A percentile compares a stretch with the other conserved stretches of the same genome.
Evolutionary conservation across 768 basidiomycete species (phyloP).

Genomic region (Tremella yokohamensis): DNA sequence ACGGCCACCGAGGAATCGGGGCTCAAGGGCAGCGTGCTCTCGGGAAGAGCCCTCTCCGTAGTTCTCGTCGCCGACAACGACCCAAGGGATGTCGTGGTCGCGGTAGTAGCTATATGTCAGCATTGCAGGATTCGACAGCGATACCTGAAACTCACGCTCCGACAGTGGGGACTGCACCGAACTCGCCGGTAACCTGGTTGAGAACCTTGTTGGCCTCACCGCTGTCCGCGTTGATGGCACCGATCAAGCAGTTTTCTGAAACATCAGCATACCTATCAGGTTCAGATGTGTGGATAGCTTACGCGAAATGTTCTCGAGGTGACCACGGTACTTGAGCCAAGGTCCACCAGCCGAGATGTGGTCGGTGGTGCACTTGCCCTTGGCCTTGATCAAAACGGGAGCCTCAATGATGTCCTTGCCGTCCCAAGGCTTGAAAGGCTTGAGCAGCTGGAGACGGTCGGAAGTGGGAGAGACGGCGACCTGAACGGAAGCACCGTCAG

Average conservation of each 20-base stretch:
- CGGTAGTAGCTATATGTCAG: slow-evolving; percentile 62
- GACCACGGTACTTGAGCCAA: slow-evolving; percentile 99
- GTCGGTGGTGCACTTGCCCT: slow-evolving; percentile 99
- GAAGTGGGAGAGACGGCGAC: slow-evolving; percentile 82
- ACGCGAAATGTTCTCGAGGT: slow-evolving; percentile 97
- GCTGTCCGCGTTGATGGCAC: slow-evolving; percentile 93
- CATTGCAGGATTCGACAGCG: neutral
- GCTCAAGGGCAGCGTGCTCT: slow-evolving; percentile 70
- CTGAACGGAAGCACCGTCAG: slow-evolving; percentile 72
- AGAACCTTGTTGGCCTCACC: slow-evolving; percentile 92
- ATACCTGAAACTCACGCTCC: slow-evolving; percentile 56
- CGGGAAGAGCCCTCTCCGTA: slow-evolving; percentile 98
- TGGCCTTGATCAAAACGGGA: slow-evolving; percentile 94
- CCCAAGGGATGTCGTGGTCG: slow-evolving; percentile 86
- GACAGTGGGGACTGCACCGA: slow-evolving; percentile 75
- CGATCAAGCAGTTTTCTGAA: slow-evolving; percentile 91
- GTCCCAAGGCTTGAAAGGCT: slow-evolving; percentile 88
- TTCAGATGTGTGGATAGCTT: slow-evolving; percentile 45
- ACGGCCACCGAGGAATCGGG: slow-evolving; percentile 59
- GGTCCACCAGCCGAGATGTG: slow-evolving; percentile 97
- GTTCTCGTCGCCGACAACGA: slow-evolving; percentile 79
- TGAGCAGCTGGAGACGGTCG: slow-evolving; percentile 84
- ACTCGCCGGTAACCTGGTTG: slow-evolving; percentile 79
- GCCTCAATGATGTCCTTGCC: slow-evolving; percentile 84
- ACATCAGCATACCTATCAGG: slow-evolving; percentile 7